Conservation (phyloP, 2,329 filamentous ascomycete genomes). For the Aspergillus fijiensis region DNA sequence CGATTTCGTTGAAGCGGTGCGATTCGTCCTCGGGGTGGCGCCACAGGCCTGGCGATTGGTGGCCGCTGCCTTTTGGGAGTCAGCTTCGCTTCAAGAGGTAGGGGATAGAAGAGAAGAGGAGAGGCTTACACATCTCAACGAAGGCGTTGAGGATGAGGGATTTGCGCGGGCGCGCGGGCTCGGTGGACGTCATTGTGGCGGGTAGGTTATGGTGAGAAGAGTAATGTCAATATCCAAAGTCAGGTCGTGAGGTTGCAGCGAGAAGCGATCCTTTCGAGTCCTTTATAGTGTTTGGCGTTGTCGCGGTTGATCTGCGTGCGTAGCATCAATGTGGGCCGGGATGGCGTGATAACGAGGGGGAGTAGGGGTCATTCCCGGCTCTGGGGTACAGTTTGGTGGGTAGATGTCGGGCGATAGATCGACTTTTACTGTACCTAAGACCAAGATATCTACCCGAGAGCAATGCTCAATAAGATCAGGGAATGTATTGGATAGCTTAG, state of each 20-base stretch:
- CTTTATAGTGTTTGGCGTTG: not conserved
- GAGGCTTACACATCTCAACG: conserved; percentile 34
- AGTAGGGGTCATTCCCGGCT: not conserved
- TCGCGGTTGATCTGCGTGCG: not conserved
- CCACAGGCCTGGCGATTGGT: conserved; percentile 61
- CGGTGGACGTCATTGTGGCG: conserved; percentile 1
- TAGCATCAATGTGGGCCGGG: conserved; percentile 37
- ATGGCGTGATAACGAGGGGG: conserved; percentile 32
- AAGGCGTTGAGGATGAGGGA: too few relatives aligned
- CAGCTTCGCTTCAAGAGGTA: not conserved
- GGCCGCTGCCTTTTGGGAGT: conserved; percentile 43
- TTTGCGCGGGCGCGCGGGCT: conserved; percentile 20
- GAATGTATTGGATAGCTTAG: not conserved
- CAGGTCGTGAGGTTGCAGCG: too few relatives aligned
- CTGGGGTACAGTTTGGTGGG: not conserved
- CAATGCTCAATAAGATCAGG: too few relatives aligned
- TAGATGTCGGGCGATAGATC: too few relatives aligned
- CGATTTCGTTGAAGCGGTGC: conserved; percentile 58
- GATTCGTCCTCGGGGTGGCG: conserved; percentile 65
- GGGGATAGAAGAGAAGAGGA: conserved; percentile 37
- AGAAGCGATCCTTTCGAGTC: too few relatives aligned
- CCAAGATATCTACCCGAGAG: too few relatives aligned
- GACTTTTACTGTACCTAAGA: too few relatives aligned
- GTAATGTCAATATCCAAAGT: too few relatives aligned
- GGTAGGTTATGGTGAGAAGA: not conserved